phyloP scores from a whole-genome alignment of 352 stramenopile species.

The Globisporangium middletonii region DNA sequence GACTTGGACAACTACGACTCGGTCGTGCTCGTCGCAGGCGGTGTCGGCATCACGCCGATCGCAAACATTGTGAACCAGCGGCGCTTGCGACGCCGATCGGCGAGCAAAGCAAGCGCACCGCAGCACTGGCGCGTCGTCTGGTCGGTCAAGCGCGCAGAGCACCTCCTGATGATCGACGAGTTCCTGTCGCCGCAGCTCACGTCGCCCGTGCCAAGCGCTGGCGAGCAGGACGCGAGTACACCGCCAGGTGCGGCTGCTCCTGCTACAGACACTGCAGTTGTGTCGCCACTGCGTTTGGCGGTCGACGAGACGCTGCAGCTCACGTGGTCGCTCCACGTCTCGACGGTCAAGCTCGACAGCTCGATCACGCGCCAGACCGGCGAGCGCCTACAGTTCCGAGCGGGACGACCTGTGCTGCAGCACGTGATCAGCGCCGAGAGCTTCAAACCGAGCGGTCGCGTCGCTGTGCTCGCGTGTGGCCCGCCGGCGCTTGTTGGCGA shows the following conservation, averaged over 20 bases:
- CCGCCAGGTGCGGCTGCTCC: background rate
- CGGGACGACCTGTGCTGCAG: constrained; percentile 53
- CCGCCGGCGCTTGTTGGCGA: constrained; percentile 67
- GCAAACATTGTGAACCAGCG: constrained; percentile 74
- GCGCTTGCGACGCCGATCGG: constrained; percentile 22
- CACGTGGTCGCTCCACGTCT: constrained; percentile 63
- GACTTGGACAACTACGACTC: constrained; percentile 62
- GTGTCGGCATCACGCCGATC: constrained; percentile 75
- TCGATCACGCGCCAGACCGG: constrained; percentile 41
- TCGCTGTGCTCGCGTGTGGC: constrained; percentile 69
- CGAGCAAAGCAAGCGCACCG: constrained; percentile 3
- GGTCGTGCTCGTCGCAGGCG: constrained; percentile 58
- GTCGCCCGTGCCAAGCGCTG: constrained; percentile 22
- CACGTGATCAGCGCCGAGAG: constrained; percentile 66
- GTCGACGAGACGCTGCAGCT: constrained; percentile 30
- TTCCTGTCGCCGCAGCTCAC: constrained; percentile 52
- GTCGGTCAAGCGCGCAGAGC: constrained; percentile 47
- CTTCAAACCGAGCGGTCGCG: constrained; percentile 39
- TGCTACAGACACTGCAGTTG: background rate
- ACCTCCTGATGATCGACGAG: constrained; percentile 70
- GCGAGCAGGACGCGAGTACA: constrained; percentile 49
- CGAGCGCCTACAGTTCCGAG: constrained; percentile 44
- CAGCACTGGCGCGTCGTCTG: constrained; percentile 55
- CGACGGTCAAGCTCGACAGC: constrained; percentile 35
- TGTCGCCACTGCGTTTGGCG: background rate